phyloP scores from a whole-genome alignment of 2,329 filamentous ascomycete genomes.

The Beauveria pseudobassiana region DNA sequence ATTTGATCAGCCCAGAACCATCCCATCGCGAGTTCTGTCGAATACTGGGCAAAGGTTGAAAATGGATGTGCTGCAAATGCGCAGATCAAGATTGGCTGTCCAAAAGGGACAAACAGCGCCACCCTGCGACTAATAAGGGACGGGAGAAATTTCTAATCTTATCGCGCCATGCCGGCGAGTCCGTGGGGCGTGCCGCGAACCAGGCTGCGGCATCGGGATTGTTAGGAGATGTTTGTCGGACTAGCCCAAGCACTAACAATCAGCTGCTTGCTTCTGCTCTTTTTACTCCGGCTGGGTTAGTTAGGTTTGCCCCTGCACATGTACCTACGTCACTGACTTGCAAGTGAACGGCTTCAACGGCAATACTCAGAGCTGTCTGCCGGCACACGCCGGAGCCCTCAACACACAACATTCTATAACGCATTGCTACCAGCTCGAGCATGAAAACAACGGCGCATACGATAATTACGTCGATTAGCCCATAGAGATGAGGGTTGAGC shows the following conservation, averaged over 20 bases:
- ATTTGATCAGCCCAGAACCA: slow-evolving; percentile 55
- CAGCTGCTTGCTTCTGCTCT: neutral
- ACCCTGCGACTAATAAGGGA: neutral
- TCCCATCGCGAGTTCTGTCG: slow-evolving; percentile 37
- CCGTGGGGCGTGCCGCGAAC: slow-evolving; percentile 6
- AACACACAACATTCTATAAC: neutral
- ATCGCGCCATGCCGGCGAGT: slow-evolving; percentile 11
- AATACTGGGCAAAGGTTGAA: neutral
- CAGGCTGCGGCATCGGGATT: neutral
- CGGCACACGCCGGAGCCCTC: slow-evolving; percentile 4
- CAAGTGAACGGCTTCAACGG: neutral
- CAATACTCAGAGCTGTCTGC: neutral
- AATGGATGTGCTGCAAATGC: neutral
- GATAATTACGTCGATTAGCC: slow-evolving; percentile 11
- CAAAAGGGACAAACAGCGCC: slow-evolving; percentile 1
- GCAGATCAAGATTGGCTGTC: slow-evolving; percentile 7
- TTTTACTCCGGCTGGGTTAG: neutral
- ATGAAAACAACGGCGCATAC: slow-evolving; percentile 1
- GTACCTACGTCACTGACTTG: neutral
- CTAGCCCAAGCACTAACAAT: neutral
- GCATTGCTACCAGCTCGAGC: neutral
- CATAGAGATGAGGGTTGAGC: slow-evolving; percentile 39
- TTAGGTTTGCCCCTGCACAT: neutral
- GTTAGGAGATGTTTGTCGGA: neutral
- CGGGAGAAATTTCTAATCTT: slow-evolving; percentile 14